These are phyloP conservation scores for Acanthamoeba healyi DNA, from an alignment of 208 protist genomes.

Conservation along the genomic window DNA sequence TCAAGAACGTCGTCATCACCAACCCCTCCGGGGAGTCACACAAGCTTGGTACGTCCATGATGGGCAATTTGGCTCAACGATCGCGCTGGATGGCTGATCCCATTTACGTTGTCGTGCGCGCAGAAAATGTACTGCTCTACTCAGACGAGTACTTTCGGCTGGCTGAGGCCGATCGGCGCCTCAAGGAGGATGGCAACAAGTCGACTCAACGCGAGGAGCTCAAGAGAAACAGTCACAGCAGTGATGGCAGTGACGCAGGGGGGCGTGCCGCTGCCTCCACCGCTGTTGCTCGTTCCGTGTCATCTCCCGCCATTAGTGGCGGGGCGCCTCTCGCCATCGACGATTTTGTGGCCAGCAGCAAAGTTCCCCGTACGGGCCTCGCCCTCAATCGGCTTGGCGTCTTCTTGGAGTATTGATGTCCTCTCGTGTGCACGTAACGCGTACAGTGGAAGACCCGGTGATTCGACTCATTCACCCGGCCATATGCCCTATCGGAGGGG, in stretches of 20 bases:
- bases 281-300: not conserved
- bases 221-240: not conserved
- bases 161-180: not conserved
- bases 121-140: constrained; percentile 33
- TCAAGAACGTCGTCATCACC: constrained; percentile 6
- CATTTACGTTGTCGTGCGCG: not conserved
- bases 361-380: not conserved
- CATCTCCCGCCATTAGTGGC: not conserved
- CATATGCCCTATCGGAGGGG: constrained; percentile 8
- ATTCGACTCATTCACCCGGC: constrained; percentile 62
- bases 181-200: not conserved
- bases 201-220: not conserved
- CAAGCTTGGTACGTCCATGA: not conserved
- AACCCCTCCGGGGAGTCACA: constrained; percentile 12
- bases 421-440: not conserved
- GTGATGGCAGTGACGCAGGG: not conserved
- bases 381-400: not conserved
- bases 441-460: constrained; percentile 4
- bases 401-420: not conserved
- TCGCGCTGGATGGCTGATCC: not conserved
- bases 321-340: constrained; percentile 8
- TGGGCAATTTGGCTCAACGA: too few species aligned
- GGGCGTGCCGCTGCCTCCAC: too few species aligned
- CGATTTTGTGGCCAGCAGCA: not conserved
- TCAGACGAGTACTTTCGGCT: constrained; percentile 30